Evolutionary conservation across 2,329 filamentous ascomycete species (phyloP).

Genomic region (Epichloe aotearoae): DNA sequence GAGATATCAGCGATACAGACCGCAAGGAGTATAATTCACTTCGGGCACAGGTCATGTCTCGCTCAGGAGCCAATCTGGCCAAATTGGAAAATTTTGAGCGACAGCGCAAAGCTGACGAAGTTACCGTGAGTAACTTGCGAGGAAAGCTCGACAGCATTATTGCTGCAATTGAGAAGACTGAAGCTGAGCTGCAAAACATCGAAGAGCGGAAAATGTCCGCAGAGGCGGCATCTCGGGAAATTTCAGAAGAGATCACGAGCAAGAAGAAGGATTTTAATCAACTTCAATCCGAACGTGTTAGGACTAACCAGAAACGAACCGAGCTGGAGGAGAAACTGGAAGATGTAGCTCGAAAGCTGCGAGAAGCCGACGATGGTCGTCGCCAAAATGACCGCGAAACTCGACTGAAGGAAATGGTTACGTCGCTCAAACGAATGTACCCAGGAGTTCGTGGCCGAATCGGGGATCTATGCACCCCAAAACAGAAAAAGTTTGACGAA

Average conservation of each 20-base stretch:
- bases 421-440: constrained; percentile 77
- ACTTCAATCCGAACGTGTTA: constrained; percentile 68
- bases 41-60: constrained; percentile 71
- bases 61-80: constrained; percentile 66
- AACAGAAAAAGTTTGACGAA: constrained; percentile 92
- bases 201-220: constrained; percentile 53
- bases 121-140: constrained; percentile 78
- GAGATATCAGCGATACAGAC: constrained; percentile 72
- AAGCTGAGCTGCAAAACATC: constrained; percentile 56
- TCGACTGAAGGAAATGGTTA: constrained; percentile 69
- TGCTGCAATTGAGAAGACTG: constrained; percentile 58
- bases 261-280: constrained; percentile 90
- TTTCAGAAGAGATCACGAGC: constrained; percentile 62
- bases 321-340: constrained; percentile 88
- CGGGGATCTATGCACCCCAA: constrained; percentile 84
- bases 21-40: constrained; percentile 81
- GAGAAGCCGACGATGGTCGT: constrained; percentile 72
- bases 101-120: constrained; percentile 81
- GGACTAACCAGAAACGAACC: constrained; percentile 67
- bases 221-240: constrained; percentile 49
- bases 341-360: constrained; percentile 65
- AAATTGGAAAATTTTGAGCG: constrained; percentile 78
- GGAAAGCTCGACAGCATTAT: constrained; percentile 74
- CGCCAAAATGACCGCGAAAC: constrained; percentile 75
- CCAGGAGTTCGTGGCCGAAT: constrained; percentile 84